Conservation (phyloP, 148 eudicot genomes). For the Rhododendron williamsianum region DNA sequence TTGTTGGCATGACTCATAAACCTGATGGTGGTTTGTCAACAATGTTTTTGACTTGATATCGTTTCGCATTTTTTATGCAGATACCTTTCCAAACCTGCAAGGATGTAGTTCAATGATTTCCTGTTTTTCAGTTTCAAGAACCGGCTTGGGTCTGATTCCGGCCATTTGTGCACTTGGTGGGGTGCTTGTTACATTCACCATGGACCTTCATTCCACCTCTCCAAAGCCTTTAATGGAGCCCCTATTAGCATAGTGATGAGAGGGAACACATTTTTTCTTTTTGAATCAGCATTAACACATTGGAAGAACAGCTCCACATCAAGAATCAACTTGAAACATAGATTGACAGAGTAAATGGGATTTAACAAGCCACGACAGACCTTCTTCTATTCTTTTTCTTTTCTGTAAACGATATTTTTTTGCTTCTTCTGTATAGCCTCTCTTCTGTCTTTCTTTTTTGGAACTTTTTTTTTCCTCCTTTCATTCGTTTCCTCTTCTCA, state of each 20-base stretch:
- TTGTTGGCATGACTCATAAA: neutral
- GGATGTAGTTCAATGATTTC: conserved; percentile 23
- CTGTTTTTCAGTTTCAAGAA: conserved; percentile 47
- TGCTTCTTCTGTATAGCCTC: neutral
- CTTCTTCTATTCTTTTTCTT: neutral
- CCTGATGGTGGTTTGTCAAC: neutral
- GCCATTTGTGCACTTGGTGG: conserved; percentile 57
- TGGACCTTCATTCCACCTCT: conserved; percentile 39
- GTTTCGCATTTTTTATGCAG: conserved; percentile 29
- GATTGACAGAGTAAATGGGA: neutral
- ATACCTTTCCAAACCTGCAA: conserved; percentile 29
- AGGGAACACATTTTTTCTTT: neutral
- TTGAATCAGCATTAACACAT: neutral
- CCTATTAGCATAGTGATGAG: conserved; percentile 36
- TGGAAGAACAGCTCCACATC: neutral
- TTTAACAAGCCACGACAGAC: neutral
- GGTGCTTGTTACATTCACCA: conserved; percentile 50
- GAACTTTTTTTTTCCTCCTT: neutral
- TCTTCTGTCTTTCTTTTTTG: neutral
- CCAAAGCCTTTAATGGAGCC: conserved; percentile 40
- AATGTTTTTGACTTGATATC: neutral
- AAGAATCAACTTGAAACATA: neutral
- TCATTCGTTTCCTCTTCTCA: neutral
- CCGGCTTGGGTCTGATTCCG: conserved; percentile 65
- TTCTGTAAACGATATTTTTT: too few relatives aligned